Evolutionary conservation across 1,139 yeast species (phyloP), one percentile per base, ranked within the genome.

Genomic region (Candida sp.): DNA sequence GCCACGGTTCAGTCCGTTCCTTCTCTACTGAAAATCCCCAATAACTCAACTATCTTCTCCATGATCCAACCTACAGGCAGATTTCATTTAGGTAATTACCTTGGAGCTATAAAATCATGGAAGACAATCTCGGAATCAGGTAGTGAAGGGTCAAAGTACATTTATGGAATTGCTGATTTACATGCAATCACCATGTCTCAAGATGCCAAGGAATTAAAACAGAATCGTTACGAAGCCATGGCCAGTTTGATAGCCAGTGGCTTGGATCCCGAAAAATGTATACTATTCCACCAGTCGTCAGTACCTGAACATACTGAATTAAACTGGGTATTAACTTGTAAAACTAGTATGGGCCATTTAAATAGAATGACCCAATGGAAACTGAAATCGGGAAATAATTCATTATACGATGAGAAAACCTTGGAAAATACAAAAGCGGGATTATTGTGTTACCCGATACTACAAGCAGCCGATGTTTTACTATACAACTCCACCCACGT

Each of bases 281-380:
- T 78, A 2, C 62, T 95, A 1, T 90, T 82, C 60, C 84, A 83
- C 59, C 99, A 93, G 63, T 83, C 95, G 0, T 73, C 79, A 22
- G 84, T 93, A 1, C 82, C 89, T 0, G 90, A 87, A 54, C 98
- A 93, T 57, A 57, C 91, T 0, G 95, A 90, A 56, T 71, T 93
- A 43, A 75, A 75, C 55, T 93, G 99, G 99, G 70, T 88, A 15
- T 67, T 93, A 33, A 79, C 89, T 0, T 85, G 96, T 49, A 64
- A 87, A 37, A 78, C 96, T 0, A 81, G 90, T 22, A 82, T 91
- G 84, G 98, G 99, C 0, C 79, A 82, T 40, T 70, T 93, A 52
- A 86, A 87, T 57, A 70, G 99, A 49, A 93, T 93, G 99, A 89
- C 96, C 0, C 99, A 95, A 64, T 93, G 98, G 98, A 93, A 93